These are phyloP conservation scores for Ramularia collo-cygni DNA, from an alignment of 2,329 filamentous ascomycete genomes.

Conservation along the genomic window DNA sequence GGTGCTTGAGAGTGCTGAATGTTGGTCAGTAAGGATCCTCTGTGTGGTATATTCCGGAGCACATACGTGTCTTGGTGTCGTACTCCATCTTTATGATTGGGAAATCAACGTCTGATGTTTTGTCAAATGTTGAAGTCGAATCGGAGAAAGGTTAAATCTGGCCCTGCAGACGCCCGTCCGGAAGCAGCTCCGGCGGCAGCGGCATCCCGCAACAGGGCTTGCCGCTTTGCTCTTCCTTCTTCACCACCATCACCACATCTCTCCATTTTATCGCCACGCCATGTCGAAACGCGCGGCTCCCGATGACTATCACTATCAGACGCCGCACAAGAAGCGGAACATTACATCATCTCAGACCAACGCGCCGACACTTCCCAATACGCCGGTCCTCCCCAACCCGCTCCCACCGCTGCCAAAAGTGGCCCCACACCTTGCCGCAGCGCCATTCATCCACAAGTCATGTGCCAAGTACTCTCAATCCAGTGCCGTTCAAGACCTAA, in stretches of 20 bases:
- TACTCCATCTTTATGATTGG: conserved; percentile 54
- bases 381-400: not conserved
- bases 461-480: conserved; percentile 16
- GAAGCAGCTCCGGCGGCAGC: too few species aligned
- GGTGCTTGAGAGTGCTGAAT: conserved; percentile 66
- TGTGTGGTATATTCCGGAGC: too few species aligned
- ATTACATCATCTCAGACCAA: too few species aligned
- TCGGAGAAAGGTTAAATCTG: too few species aligned
- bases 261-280: too few species aligned
- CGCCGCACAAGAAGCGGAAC: not conserved
- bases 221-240: too few species aligned
- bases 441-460: conserved; percentile 31
- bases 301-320: not conserved
- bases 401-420: conserved; percentile 28
- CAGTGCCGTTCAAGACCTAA: conserved; percentile 22
- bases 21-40: conserved; percentile 9
- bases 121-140: not conserved
- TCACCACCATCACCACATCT: too few species aligned
- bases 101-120: too few species aligned
- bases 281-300: not conserved
- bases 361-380: not conserved
- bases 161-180: too few species aligned
- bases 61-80: conserved; percentile 68
- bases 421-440: conserved; percentile 17
- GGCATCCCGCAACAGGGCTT: too few species aligned